These are phyloP conservation scores for Trypanosoma brucei DNA, from an alignment of 208 protist genomes.

Conservation along the genomic window DNA sequence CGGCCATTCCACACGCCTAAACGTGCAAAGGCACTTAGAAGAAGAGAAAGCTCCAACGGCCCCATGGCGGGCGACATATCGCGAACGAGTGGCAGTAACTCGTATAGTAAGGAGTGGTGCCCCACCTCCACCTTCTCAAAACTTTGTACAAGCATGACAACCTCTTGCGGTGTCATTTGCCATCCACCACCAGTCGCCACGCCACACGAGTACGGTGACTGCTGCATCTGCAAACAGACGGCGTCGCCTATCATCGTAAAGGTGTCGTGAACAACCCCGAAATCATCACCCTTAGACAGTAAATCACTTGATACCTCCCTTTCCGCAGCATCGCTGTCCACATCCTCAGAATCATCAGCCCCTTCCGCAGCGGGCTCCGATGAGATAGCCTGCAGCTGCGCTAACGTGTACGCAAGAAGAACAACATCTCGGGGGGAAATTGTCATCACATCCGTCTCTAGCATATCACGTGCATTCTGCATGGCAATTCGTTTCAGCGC, in stretches of 20 bases:
- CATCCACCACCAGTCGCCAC: not conserved
- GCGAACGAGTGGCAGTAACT: constrained; percentile 46
- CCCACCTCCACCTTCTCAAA: constrained; percentile 45
- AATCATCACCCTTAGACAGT: constrained; percentile 7
- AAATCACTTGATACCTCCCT: constrained; percentile 1
- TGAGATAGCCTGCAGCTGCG: constrained; percentile 18
- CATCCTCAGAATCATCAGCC: not conserved
- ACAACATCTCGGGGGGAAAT: constrained; percentile 11
- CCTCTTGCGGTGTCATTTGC: constrained; percentile 39
- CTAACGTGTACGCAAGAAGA: constrained; percentile 22
- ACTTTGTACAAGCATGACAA: constrained; percentile 79
- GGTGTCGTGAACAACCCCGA: constrained; percentile 9
- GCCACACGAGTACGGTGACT: not conserved
- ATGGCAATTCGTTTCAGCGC: constrained; percentile 16
- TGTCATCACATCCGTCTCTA: not conserved
- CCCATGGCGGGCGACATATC: constrained; percentile 39
- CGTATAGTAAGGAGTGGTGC: constrained; percentile 47
- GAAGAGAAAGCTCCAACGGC: constrained; percentile 69
- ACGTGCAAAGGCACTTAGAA: constrained; percentile 53
- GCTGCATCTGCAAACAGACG: constrained; percentile 19
- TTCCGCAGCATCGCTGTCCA: constrained; percentile 3
- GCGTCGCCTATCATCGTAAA: constrained; percentile 26
- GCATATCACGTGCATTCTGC: constrained; percentile 9
- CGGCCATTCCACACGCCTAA: constrained; percentile 73
- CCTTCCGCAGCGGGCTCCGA: constrained; percentile 3